Conservation (phyloP, 805 yeast species). For the Grigorovia yakushimaensis region DNA sequence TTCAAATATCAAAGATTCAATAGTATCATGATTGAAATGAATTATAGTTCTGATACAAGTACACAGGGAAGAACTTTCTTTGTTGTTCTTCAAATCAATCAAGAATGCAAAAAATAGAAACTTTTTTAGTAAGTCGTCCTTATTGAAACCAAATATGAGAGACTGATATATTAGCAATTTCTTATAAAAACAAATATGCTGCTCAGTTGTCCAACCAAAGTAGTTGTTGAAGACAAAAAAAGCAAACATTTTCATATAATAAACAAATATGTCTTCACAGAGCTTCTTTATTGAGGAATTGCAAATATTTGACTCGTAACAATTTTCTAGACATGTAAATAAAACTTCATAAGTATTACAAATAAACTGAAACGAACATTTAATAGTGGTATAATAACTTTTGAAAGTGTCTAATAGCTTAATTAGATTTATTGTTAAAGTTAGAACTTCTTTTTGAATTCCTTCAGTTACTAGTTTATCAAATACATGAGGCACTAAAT, state of each 20-base stretch:
- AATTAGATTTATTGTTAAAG: not conserved
- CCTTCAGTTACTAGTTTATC: not conserved
- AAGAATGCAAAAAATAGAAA: not conserved
- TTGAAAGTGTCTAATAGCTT: conserved; percentile 1
- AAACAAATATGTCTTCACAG: not conserved
- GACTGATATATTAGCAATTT: not conserved
- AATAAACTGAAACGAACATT: not conserved
- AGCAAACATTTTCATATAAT: not conserved
- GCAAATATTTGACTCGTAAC: not conserved
- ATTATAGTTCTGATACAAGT: not conserved
- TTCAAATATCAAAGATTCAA: not conserved
- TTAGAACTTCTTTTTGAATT: not conserved
- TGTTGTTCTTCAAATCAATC: not conserved
- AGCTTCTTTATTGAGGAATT: not conserved
- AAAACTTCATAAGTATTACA: not conserved
- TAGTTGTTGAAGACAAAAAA: not conserved
- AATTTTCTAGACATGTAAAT: not conserved
- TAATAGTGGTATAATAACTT: not conserved
- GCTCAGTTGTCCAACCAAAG: not conserved
- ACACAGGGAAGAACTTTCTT: not conserved
- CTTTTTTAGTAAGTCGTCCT: not conserved
- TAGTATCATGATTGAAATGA: not conserved
- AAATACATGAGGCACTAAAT: not conserved
- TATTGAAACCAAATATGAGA: not conserved
- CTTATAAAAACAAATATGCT: not conserved